Base-by-base conservation (phyloP, 139 green algal species). In the Tetradesmus obliquus region DNA sequence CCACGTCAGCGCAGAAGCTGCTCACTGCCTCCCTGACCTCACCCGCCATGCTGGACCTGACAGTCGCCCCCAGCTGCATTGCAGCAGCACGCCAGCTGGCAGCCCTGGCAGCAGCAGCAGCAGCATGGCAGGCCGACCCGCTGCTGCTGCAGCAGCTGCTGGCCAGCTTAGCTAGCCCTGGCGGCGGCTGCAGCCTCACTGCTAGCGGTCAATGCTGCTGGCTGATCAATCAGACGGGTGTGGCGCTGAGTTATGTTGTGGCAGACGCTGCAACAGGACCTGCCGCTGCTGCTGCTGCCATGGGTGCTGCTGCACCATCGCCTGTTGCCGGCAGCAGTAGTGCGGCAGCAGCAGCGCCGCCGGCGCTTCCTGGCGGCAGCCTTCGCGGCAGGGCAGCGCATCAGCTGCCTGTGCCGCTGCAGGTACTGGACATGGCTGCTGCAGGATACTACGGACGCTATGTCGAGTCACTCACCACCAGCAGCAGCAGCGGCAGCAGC, bases 1-100 rank as follows among this genome's bases (percentile, higher is more conserved):
- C 20, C 54, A 54, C 7, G 6, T 58, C 51, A 86, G 19, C 82
- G 24, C 19, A 87, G 84, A 24, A 76, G 84, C 84, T 79, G 58
- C 57, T 53, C 24, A 58, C 54, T 22, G 82, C 60, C 10, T 55
- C 55, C 60, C 60, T 92, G 1, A 58, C 66, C 19, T 84, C 86
- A 51, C 10, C 57, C 1, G 55, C 88, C 2, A 54, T 90, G 1
- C 84, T 97, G 58, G 94, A 97, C 69, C 58, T 95, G 45, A 97
- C 95, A 0, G 54, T 95, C 1, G 93, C 93, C 0, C 91, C 93
- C 13, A 90, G 88, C 6, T 57, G 89, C 57, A 90, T 94, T 69
- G 58, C 82, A 7, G 89, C 89, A 1, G 80, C 79, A 3, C 22
- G 4, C 5, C 81, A 92, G 81, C 62, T 92, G 51, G 66, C 84